Evolutionary conservation across 352 stramenopile species (phyloP).

Genomic region (Globisporangium cystogenes): DNA sequence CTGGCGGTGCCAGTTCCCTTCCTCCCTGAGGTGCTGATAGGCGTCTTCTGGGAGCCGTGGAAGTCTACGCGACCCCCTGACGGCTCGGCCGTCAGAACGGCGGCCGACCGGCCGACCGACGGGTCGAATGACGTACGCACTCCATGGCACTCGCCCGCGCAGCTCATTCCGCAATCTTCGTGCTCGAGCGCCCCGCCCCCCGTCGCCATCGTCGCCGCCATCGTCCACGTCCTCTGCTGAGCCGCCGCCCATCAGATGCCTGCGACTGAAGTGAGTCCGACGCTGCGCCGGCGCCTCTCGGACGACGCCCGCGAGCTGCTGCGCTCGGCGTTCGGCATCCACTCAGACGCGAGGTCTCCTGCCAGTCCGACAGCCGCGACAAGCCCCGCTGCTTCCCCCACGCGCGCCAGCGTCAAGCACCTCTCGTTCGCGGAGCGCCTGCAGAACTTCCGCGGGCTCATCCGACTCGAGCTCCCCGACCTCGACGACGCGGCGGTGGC

Average conservation of each 20-base stretch:
- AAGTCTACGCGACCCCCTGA: too few species aligned
- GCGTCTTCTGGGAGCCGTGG: too few species aligned
- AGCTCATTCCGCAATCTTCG: too few species aligned
- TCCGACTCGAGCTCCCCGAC: conserved; percentile 32
- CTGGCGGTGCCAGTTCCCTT: too few species aligned
- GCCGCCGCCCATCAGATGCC: conserved; percentile 23
- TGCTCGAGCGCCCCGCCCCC: too few species aligned
- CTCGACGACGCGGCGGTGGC: not conserved
- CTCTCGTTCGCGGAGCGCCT: conserved; percentile 30
- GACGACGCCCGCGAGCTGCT: conserved; percentile 53
- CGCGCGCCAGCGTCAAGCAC: conserved; percentile 13
- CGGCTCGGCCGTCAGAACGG: too few species aligned
- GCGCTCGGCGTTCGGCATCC: conserved; percentile 23
- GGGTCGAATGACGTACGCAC: too few species aligned
- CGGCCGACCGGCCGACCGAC: too few species aligned
- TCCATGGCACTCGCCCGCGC: too few species aligned
- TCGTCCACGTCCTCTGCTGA: too few species aligned
- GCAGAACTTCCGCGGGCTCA: conserved; percentile 36
- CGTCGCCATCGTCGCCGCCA: too few species aligned
- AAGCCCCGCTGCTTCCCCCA: not conserved
- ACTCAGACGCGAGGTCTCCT: not conserved
- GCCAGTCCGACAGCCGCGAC: not conserved
- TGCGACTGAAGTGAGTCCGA: conserved; percentile 38
- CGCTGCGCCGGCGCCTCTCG: conserved; percentile 43
- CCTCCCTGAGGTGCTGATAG: too few species aligned